A percentile compares a stretch with the other conserved stretches of the same genome.
Conservation (phyloP, 768 basidiomycete genomes). For the Tylopilus felleus region DNA sequence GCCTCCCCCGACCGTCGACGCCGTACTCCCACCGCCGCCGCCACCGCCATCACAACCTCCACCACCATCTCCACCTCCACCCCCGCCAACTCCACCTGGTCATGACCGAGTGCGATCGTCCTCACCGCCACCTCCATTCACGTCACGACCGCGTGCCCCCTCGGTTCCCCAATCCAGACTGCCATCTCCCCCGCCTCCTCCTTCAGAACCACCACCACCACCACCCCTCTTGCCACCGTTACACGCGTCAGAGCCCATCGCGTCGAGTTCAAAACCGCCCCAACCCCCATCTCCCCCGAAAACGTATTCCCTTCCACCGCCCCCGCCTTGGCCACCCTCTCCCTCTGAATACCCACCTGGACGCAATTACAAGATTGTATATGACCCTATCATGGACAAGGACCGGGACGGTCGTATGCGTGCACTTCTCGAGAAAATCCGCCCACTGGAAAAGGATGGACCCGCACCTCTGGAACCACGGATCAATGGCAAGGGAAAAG, state of each 20-base stretch:
- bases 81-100: constrained; percentile 8
- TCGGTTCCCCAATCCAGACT: constrained; percentile 28
- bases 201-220: constrained; percentile 11
- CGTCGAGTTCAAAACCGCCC: constrained; percentile 25
- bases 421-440: constrained; percentile 41
- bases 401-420: constrained; percentile 39
- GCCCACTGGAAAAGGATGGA: constrained; percentile 30
- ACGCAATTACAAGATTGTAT: constrained; percentile 60
- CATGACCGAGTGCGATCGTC: constrained; percentile 20
- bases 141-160: constrained; percentile 23
- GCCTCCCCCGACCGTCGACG: constrained; percentile 11
- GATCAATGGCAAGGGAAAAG: constrained; percentile 61
- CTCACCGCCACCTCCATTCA: constrained; percentile 24
- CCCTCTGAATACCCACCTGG: constrained; percentile 44
- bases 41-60: constrained; percentile 6
- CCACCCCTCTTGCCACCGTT: constrained; percentile 27
- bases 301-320: constrained; percentile 39
- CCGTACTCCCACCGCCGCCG: constrained; percentile 23
- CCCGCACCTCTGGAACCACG: constrained; percentile 32
- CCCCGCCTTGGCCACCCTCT: constrained; percentile 56
- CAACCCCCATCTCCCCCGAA: constrained; percentile 20
- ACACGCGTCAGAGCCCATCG: constrained; percentile 26
- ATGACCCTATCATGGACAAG: constrained; percentile 55
- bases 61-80: constrained; percentile 13
- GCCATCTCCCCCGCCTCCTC: constrained; percentile 28